Base-by-base conservation (phyloP, 108 stramenopile genomes). In the Fistulifera pelliculosa region DNA sequence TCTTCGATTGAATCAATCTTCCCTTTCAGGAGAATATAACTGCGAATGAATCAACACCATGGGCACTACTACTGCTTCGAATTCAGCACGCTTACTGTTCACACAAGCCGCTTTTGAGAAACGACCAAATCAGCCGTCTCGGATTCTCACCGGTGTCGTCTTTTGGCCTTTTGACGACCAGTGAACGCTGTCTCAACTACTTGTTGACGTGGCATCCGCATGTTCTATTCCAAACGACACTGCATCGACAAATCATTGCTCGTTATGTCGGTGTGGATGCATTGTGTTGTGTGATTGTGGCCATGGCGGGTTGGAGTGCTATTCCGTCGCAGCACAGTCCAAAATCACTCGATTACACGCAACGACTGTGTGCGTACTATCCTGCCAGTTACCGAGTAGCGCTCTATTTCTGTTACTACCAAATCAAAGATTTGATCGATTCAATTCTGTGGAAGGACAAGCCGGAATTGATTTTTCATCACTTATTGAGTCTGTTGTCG, bases 381-480 rank as follows among this genome's bases (percentile, higher is more conserved):
- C 85, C 85, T 2, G 71, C 62, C 57, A 51, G 53, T 19, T 64
- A 72, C 10, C 74, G 76, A 2, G 38, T 91, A 11, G 22, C 54
- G 2, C 19, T 76, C 2, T 73, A 83, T 38, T 91, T 87, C 59
- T 70, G 83, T 26, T 70, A 68, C 12, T 91, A 87, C 64, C 91
- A 93, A 62, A 54, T 84, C 41, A 93, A 93, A 61, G 88, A 93
- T 52, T 60, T 84, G 52, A 76, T 74, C 49, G 91, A 93, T 69
- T 73, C 76, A 12, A 68, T 89, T 25, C 54, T 79, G 23, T 93
- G 91, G 91, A 64, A 74, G 42, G 91, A 93, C 52, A 87, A 87
- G 16, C 61, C 68, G 18, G 80, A 82, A 56, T 88, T 82, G 60
- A 64, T 93, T 38, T 45, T 74, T 18, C 91, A 93, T 60, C 91